Evolutionary conservation across 2,329 filamentous ascomycete genomes (phyloP).

Genomic region (Colletotrichum sp.): DNA sequence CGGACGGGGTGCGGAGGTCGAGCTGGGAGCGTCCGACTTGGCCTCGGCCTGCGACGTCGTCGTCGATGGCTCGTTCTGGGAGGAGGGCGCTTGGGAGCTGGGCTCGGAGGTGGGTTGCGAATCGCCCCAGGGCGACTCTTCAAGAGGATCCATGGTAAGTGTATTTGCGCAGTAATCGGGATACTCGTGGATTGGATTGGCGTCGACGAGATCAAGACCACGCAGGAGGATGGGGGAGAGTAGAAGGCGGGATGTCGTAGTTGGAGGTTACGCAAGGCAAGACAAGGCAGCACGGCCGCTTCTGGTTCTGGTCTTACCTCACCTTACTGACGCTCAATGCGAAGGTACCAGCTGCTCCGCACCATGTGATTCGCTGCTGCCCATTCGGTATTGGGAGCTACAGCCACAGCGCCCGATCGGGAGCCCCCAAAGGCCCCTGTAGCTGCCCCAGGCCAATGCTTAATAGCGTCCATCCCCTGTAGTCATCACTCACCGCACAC

Average conservation of each 20-base stretch:
- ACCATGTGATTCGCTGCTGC: conserved; percentile 14
- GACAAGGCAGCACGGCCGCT: conserved; percentile 11
- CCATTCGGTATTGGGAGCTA: conserved; percentile 3
- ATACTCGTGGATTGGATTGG: not conserved
- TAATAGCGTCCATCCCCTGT: not conserved
- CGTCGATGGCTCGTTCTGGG: conserved; percentile 30
- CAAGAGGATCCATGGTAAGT: conserved; percentile 49
- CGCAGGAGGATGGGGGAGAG: not conserved
- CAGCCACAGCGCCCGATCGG: not conserved
- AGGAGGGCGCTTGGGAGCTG: conserved; percentile 35
- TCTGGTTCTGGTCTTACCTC: conserved; percentile 8
- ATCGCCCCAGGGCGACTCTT: conserved; percentile 62
- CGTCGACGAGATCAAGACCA: not conserved
- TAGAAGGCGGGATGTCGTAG: not conserved
- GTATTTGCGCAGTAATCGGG: not conserved
- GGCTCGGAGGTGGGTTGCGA: conserved; percentile 36
- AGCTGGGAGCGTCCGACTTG: conserved; percentile 31
- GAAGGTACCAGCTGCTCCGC: conserved; percentile 5
- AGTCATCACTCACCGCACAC: not conserved
- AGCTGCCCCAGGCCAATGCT: not conserved
- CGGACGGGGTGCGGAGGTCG: conserved; percentile 37
- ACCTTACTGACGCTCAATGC: not conserved
- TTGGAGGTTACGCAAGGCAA: conserved; percentile 7
- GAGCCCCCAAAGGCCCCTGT: not conserved
- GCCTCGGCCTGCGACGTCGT: conserved; percentile 31